Evolutionary conservation across 345 rosid species (phyloP), one percentile per base, ranked within the genome.

Genomic region (Sapria himalayana): DNA sequence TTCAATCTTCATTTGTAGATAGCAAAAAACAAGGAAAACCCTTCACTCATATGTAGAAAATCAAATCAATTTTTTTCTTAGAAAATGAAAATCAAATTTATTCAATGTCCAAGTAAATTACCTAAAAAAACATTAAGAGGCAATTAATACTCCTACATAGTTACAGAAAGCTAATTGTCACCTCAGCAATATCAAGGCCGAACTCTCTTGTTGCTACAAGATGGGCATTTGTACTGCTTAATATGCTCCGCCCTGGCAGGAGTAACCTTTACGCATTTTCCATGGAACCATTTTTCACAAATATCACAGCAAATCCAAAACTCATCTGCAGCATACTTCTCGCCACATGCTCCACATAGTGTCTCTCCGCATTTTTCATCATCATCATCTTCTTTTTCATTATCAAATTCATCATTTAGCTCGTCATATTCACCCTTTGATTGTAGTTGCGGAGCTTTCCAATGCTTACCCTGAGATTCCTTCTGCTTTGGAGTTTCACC

Each of bases 231-330:
- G 63, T 79, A 85, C 52, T 74, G 89, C 74, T 79, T 80, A 37
- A 85, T 76, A 55, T 80, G 93, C 56, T 79, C 96, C 15, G 96
- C 96, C 51, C 74, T 72, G 2, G 89, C 82, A 15, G 93, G 96
- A 22, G 96, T 76, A 52, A 85, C 74, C 78, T 76, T 80, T 39
- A 85, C 93, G 35, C 96, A 85, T 67, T 63, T 64, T 10, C 92
- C 91, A 22, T 78, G 91, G 56, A 81, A 81, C 93, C 93, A 81
- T 59, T 60, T 69, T 63, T 81, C 93, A 19, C 93, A 81, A 16
- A 63, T 43, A 54, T 81, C 93, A 3, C 93, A 81, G 37, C 76
- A 67, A 43, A 81, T 81, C 91, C 94, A 81, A 57, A 78, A 81
- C 50, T 81, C 91, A 48, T 78, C 85, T 4, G 73, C 19, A 7